These are phyloP conservation scores for Solanum pimpinellifolium DNA, from an alignment of 257 asterid genomes.

Conservation along the genomic window DNA sequence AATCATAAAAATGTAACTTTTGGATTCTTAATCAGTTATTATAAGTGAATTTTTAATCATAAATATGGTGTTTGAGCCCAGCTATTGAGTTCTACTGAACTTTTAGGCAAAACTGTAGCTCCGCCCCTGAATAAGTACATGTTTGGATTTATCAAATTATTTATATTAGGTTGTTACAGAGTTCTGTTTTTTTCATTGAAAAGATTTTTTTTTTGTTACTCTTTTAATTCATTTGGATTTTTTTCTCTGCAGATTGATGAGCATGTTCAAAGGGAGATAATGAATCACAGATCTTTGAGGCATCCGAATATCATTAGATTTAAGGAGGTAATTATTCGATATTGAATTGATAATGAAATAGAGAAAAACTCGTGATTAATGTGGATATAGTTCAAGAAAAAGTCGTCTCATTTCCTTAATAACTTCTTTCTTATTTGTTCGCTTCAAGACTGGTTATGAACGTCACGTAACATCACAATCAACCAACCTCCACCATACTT, in stretches of 20 bases:
- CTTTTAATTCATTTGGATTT: background rate
- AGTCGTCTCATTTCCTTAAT: background rate
- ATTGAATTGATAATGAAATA: background rate
- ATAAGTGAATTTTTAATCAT: background rate
- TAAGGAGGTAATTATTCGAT: constrained; percentile 23
- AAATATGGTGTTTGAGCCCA: background rate
- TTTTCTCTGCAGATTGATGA: constrained; percentile 34
- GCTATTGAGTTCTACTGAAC: no score
- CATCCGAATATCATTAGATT: constrained; percentile 41
- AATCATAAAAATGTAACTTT: background rate
- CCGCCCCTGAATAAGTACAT: no score
- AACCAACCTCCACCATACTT: background rate
- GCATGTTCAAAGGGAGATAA: constrained; percentile 48
- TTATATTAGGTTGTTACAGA: background rate
- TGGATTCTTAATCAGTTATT: background rate
- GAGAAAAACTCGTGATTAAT: background rate
- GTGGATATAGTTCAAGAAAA: background rate
- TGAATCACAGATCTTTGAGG: constrained; percentile 42
- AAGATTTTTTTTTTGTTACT: background rate
- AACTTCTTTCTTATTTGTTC: background rate
- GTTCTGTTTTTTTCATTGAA: background rate
- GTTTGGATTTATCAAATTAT: no score
- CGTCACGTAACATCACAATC: background rate
- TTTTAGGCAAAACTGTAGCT: no score
- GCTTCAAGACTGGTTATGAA: background rate